These are phyloP conservation scores for Astrothelium macrocarpum DNA, from an alignment of 495 filamentous ascomycete genomes.

Conservation along the genomic window DNA sequence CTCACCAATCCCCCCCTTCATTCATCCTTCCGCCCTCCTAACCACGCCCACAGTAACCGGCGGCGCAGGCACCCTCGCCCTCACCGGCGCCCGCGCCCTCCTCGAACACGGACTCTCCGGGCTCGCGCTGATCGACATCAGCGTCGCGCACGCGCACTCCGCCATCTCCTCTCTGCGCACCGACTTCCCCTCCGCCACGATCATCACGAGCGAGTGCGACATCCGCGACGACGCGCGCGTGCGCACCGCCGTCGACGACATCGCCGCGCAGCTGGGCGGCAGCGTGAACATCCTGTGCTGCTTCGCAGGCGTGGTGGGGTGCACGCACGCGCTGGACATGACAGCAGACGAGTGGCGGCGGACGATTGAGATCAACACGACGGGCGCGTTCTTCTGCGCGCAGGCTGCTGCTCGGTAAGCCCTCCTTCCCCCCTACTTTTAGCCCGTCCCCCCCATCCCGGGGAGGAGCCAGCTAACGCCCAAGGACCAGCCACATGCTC, in stretches of 20 bases:
- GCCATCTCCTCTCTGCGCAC: slow-evolving; percentile 36
- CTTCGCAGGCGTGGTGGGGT: slow-evolving; percentile 61
- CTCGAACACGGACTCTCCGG: slow-evolving; percentile 60
- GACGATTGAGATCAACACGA: slow-evolving; percentile 58
- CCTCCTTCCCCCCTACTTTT: neutral
- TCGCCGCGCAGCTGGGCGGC: slow-evolving; percentile 37
- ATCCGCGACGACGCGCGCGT: slow-evolving; percentile 41
- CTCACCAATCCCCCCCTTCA: neutral
- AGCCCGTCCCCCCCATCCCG: neutral
- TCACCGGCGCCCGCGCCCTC: slow-evolving; percentile 49
- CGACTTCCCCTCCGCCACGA: slow-evolving; percentile 45
- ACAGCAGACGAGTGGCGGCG: slow-evolving; percentile 45
- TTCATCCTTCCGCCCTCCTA: slow-evolving; percentile 2
- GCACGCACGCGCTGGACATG: slow-evolving; percentile 48
- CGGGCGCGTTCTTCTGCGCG: slow-evolving; percentile 57
- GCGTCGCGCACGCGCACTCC: slow-evolving; percentile 34
- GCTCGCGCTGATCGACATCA: slow-evolving; percentile 54
- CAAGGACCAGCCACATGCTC: too few species aligned
- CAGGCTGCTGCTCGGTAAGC: slow-evolving; percentile 49
- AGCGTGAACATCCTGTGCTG: slow-evolving; percentile 52
- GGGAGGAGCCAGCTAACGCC: too few species aligned
- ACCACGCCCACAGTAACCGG: slow-evolving; percentile 45
- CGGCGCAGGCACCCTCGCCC: slow-evolving; percentile 57
- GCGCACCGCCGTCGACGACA: slow-evolving; percentile 36
- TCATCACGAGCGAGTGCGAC: slow-evolving; percentile 44